phyloP scores from a whole-genome alignment of 2,329 filamentous ascomycete genomes.

The Claviceps quebecensis region DNA sequence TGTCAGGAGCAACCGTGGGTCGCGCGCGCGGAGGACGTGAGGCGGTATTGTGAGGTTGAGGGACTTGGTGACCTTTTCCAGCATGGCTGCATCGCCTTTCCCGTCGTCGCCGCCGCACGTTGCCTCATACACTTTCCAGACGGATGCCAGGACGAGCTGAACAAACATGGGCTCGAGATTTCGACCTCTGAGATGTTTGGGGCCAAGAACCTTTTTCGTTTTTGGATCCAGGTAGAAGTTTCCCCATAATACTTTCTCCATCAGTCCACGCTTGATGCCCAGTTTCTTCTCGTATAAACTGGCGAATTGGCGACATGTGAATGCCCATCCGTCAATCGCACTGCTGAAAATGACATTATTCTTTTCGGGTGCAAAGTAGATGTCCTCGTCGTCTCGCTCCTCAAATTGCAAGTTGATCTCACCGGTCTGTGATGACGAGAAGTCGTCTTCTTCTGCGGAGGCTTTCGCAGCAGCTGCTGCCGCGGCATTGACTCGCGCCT shows the following conservation, averaged over 20 bases:
- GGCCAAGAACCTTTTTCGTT: slow-evolving; percentile 80
- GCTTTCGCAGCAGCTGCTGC: slow-evolving; percentile 53
- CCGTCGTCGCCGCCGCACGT: slow-evolving; percentile 71
- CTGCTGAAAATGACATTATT: slow-evolving; percentile 99
- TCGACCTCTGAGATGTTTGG: slow-evolving; percentile 86
- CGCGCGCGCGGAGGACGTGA: slow-evolving; percentile 72
- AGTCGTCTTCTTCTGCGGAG: slow-evolving; percentile 34
- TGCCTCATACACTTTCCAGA: slow-evolving; percentile 92
- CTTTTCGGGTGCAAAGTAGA: slow-evolving; percentile 95
- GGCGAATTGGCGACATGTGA: slow-evolving; percentile 90
- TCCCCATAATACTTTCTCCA: slow-evolving; percentile 95
- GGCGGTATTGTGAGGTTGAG: slow-evolving; percentile 69
- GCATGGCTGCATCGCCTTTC: slow-evolving; percentile 65
- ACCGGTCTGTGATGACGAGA: slow-evolving; percentile 37
- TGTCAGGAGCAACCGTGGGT: slow-evolving; percentile 70
- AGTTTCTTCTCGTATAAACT: slow-evolving; percentile 91
- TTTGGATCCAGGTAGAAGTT: slow-evolving; percentile 95
- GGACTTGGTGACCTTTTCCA: slow-evolving; percentile 93
- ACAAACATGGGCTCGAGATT: slow-evolving; percentile 95
- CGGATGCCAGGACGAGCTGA: slow-evolving; percentile 83
- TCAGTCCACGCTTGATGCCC: slow-evolving; percentile 72
- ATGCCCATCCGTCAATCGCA: slow-evolving; percentile 97
- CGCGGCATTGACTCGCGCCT: slow-evolving; percentile 65
- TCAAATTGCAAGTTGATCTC: slow-evolving; percentile 52
- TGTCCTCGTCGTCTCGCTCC: slow-evolving; percentile 87